Percentiles rank a stretch among this genome's conserved stretches.
Evolutionary conservation across 2,329 filamentous ascomycete genomes (phyloP).

Genomic region (Aspergillus phoenicis): DNA sequence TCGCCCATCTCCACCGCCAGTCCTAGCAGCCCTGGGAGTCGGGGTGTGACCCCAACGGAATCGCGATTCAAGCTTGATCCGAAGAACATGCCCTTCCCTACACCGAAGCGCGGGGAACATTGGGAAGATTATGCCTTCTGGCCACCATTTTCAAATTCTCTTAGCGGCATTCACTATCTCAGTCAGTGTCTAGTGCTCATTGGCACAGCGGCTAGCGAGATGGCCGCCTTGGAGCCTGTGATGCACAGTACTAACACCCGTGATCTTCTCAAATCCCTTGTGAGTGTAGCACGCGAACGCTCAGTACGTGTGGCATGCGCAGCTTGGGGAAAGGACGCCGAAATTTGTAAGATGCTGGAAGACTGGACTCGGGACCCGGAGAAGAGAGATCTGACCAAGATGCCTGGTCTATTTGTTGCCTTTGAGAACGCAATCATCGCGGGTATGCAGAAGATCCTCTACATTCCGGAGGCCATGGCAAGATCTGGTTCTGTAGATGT

Average conservation of each 20-base stretch:
- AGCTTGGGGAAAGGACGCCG: slow-evolving; percentile 90
- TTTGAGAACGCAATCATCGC: slow-evolving; percentile 81
- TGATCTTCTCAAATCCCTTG: slow-evolving; percentile 74
- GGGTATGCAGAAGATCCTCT: slow-evolving; percentile 94
- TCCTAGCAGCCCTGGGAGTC: slow-evolving; percentile 65
- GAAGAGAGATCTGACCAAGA: slow-evolving; percentile 81
- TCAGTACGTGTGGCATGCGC: slow-evolving; percentile 83
- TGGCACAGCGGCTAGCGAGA: slow-evolving; percentile 82
- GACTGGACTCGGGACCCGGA: slow-evolving; percentile 88
- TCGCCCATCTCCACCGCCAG: slow-evolving; percentile 72
- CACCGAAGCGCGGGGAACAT: slow-evolving; percentile 75
- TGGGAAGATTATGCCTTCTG: slow-evolving; percentile 97
- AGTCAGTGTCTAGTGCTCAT: slow-evolving; percentile 79
- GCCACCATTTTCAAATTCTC: slow-evolving; percentile 88
- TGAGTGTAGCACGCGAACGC: slow-evolving; percentile 78
- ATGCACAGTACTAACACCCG: slow-evolving; percentile 58
- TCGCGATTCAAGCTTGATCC: slow-evolving; percentile 79
- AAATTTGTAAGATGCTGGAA: slow-evolving; percentile 88
- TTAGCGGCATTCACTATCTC: slow-evolving; percentile 90
- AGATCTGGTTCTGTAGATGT: slow-evolving; percentile 75
- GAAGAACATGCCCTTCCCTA: slow-evolving; percentile 73
- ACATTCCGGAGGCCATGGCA: slow-evolving; percentile 80
- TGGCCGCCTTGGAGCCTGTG: slow-evolving; percentile 73
- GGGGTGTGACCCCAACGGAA: slow-evolving; percentile 60
- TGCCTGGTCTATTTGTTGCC: slow-evolving; percentile 82